These are phyloP conservation scores for Jackrogersella multiformis DNA, from an alignment of 495 filamentous ascomycete species.

Conservation along the genomic window DNA sequence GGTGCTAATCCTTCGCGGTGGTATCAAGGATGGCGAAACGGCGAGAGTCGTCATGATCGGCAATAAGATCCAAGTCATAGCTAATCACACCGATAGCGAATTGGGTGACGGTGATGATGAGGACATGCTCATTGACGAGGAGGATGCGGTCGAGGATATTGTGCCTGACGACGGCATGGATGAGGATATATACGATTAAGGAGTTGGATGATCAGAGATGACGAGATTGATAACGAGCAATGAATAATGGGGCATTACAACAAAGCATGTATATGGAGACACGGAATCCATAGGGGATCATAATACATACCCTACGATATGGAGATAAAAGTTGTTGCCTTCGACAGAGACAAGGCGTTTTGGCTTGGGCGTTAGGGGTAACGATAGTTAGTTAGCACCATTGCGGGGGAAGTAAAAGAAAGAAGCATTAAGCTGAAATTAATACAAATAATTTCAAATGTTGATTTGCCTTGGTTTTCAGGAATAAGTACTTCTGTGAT, in stretches of 20 bases:
- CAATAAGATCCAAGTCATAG: conserved; percentile 77
- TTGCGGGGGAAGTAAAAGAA: background rate
- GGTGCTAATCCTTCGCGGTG: conserved; percentile 85
- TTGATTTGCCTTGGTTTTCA: too few species aligned
- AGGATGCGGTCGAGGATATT: conserved; percentile 74
- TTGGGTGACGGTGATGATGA: conserved; percentile 68
- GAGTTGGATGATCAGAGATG: background rate
- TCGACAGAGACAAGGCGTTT: background rate
- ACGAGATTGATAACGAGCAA: conserved; percentile 6
- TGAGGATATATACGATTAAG: conserved; percentile 72
- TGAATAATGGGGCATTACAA: conserved; percentile 14
- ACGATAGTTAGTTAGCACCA: background rate
- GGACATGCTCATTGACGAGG: conserved; percentile 69
- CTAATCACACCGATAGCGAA: conserved; percentile 80
- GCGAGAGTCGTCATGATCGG: conserved; percentile 78
- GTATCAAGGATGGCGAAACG: conserved; percentile 82
- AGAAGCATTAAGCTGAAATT: background rate
- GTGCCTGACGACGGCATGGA: conserved; percentile 75
- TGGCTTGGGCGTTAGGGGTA: background rate
- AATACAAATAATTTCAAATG: too few species aligned
- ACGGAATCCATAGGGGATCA: background rate
- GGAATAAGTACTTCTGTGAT: too few species aligned
- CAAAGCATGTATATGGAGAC: background rate
- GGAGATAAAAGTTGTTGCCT: background rate
- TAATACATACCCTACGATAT: background rate